Evolutionary conservation across 495 filamentous ascomycete genomes (phyloP), one percentile per base, ranked within the genome.

Genomic region (Cercophora newfieldiana): DNA sequence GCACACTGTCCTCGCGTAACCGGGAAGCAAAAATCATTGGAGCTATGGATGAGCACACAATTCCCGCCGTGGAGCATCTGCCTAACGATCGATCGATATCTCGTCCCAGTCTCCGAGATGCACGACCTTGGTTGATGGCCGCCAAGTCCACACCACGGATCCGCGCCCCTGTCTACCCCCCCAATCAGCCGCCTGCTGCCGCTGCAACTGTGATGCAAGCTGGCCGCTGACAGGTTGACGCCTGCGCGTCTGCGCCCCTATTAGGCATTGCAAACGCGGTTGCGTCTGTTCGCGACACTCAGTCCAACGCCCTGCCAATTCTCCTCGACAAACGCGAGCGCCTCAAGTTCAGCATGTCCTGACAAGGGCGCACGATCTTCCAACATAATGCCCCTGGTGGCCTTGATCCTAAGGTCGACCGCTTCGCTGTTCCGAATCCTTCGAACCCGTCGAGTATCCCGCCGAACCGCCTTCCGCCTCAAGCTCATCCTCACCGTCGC

Each of bases 401-500:
- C 21, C 50, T 8, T 19, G 10, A 26, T 22, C 10, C 50, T 22
- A 19, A 24, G 50, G 50, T 26, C 50, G 6, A 30, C 25, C 1
- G 25, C 19, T 1, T 8, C 5, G n/a, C 14, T 48, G 1, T 28
- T 44, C 21, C 31, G 58, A 21, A 30, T 7, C 4, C 58, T 44
- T n/a, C 31, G 58, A 5, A 14, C 22, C 30, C 14, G 33, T 7
- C 29, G 26, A 18, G 14, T 60, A 10, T 48, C 58, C 3, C 58
- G 31, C 33, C 58, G 33, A 21, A 33, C 33, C 19, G 58, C 58
- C 29, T 19, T 22, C 21, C 30, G 33, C 21, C 58, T 60, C 26
- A 64, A 55, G n/a, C 5, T 57, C 30, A 21, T 54, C n/a, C 51
- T 64, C 21, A 16, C 28, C 4, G 22, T 68, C 12, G 3, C 64